phyloP scores from a whole-genome alignment of 2,329 filamentous ascomycete genomes.

The Trichoderma breve region DNA sequence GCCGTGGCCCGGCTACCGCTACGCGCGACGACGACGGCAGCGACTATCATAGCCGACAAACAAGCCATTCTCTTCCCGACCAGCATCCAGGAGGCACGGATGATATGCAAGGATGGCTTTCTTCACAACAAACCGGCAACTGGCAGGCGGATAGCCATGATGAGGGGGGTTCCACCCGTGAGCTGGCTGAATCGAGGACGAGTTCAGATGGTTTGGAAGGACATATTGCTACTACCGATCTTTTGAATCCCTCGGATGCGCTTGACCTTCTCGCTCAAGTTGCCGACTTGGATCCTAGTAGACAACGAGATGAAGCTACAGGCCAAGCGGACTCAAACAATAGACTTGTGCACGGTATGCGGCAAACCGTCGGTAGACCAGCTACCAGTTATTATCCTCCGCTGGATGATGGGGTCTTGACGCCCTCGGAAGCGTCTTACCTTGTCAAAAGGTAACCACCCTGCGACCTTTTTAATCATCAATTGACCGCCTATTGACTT shows the following conservation, averaged over 20 bases:
- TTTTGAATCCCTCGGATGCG: not conserved
- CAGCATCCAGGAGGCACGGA: not conserved
- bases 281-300: slow-evolving; percentile 1
- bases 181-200: not conserved
- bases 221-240: slow-evolving; percentile 1
- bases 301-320: not conserved
- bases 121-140: not conserved
- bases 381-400: not conserved
- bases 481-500: not conserved
- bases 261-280: not conserved
- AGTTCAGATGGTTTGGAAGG: not conserved
- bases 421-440: not conserved
- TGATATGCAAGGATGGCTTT: not conserved
- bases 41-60: not conserved
- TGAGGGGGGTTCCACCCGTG: not conserved
- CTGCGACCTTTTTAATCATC: not conserved
- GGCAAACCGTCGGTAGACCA: not conserved
- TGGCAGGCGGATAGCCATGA: not conserved
- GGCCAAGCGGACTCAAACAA: not conserved
- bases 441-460: not conserved
- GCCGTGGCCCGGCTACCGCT: not conserved
- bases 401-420: not conserved
- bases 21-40: not conserved
- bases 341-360: not conserved
- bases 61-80: not conserved